phyloP scores from a whole-genome alignment of 768 basidiomycete genomes.

The Podaxis carcinomalis region DNA sequence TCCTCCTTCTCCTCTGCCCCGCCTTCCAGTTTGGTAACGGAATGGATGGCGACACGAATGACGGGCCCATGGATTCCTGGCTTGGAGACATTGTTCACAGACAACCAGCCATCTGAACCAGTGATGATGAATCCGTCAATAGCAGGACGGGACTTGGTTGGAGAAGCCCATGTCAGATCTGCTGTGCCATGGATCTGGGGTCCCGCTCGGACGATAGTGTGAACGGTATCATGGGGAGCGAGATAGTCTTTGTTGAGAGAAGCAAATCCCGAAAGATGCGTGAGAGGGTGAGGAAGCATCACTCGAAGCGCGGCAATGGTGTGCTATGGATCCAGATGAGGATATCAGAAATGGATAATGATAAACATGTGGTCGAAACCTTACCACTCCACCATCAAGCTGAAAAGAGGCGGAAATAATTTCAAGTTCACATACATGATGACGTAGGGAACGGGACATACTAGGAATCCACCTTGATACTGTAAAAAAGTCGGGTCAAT shows the following conservation, averaged over 20 bases:
- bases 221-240: conserved; percentile 76
- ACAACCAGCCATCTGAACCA: conserved; percentile 60
- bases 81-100: conserved; percentile 30
- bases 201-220: conserved; percentile 48
- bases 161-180: conserved; percentile 61
- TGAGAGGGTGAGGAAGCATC: conserved; percentile 49
- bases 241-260: conserved; percentile 70
- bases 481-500: conserved; percentile 20
- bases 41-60: conserved; percentile 37
- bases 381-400: conserved; percentile 77
- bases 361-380: conserved; percentile 19
- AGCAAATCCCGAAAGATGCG: conserved; percentile 57
- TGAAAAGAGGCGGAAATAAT: conserved; percentile 21
- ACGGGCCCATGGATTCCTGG: conserved; percentile 19
- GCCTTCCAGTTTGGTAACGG: conserved; percentile 27
- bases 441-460: conserved; percentile 28
- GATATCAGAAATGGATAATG: background rate
- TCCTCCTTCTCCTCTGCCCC: conserved; percentile 42
- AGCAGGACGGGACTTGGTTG: conserved; percentile 35
- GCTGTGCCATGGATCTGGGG: conserved; percentile 51
- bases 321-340: conserved; percentile 40
- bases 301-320: conserved; percentile 59
- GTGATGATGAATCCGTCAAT: conserved; percentile 47
- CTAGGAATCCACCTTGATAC: conserved; percentile 82
- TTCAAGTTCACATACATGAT: background rate